Conservation (phyloP, 805 yeast species). For the Starmera quercuum region DNA sequence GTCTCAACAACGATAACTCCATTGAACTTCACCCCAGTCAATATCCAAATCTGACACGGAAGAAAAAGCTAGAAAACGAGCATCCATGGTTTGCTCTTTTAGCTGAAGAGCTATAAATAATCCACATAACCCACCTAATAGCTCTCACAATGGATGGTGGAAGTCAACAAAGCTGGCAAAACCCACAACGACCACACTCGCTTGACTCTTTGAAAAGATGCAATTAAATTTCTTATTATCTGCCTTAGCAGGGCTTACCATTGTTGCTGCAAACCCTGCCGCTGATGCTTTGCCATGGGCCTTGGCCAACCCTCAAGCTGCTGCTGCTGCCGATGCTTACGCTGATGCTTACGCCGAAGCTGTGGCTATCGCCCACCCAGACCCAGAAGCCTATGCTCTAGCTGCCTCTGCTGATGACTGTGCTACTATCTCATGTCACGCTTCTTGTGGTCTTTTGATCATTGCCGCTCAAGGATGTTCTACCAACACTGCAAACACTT, state of each 20-base stretch:
- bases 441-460: slow-evolving; percentile 22
- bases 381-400: slow-evolving; percentile 13
- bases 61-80: no score
- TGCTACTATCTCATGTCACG: slow-evolving; percentile 21
- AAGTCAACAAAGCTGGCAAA: no score
- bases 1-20: no score
- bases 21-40: no score
- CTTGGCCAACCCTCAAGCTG: slow-evolving; percentile 2
- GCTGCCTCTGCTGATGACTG: slow-evolving; percentile 10
- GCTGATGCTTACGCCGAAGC: slow-evolving; percentile 3
- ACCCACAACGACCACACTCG: background rate
- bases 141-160: no score
- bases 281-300: slow-evolving; percentile 3
- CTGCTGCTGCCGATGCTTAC: slow-evolving; percentile 2
- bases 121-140: no score
- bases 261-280: slow-evolving; percentile 1
- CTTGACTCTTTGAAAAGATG: slow-evolving; percentile 3
- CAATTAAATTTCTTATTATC: background rate
- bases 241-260: background rate
- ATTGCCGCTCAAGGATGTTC: slow-evolving; percentile 22
- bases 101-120: no score
- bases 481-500: slow-evolving; percentile 10
- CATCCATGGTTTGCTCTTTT: no score
- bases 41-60: no score
- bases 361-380: slow-evolving; percentile 3